Evolutionary conservation across 2,329 filamentous ascomycete genomes (phyloP).

Genomic region (Ustulina deusta): DNA sequence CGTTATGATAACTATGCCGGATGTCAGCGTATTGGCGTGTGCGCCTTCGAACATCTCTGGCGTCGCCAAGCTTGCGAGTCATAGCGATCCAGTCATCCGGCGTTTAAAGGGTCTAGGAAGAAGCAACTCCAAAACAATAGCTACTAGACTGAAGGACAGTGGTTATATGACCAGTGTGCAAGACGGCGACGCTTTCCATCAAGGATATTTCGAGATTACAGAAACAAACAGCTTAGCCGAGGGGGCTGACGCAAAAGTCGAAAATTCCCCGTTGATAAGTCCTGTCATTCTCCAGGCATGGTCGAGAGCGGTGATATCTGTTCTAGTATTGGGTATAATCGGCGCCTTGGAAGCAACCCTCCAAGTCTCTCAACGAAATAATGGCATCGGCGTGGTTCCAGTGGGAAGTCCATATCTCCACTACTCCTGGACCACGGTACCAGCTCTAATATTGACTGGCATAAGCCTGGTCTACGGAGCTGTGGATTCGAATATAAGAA

Average conservation of each 20-base stretch:
- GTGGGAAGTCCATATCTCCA: not conserved
- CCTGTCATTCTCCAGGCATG: not conserved
- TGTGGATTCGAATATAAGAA: slow-evolving; percentile 5
- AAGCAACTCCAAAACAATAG: not conserved
- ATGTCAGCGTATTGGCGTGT: not conserved
- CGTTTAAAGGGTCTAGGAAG: not conserved
- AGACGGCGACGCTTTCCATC: slow-evolving; percentile 7
- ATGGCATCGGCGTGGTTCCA: not conserved
- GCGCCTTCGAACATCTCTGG: not conserved
- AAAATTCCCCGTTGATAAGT: not conserved
- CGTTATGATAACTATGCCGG: not conserved
- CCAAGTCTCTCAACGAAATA: not conserved
- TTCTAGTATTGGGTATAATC: slow-evolving; percentile 12
- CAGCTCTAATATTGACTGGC: slow-evolving; percentile 1
- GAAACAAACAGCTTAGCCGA: not conserved
- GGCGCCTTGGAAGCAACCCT: slow-evolving; percentile 2
- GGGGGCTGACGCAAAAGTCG: not conserved
- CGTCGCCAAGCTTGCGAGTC: slow-evolving; percentile 1
- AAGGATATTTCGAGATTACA: slow-evolving; percentile 3
- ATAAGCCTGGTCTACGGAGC: not conserved
- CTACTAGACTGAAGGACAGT: not conserved
- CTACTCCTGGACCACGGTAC: slow-evolving; percentile 9
- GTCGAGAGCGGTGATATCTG: not conserved
- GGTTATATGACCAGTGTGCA: slow-evolving; percentile 8
- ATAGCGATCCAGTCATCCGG: not conserved